A percentile compares a stretch with the other conserved stretches of the same genome.
phyloP scores from a whole-genome alignment of 2,329 filamentous ascomycete species.

The Biscogniauxia mediterranea region DNA sequence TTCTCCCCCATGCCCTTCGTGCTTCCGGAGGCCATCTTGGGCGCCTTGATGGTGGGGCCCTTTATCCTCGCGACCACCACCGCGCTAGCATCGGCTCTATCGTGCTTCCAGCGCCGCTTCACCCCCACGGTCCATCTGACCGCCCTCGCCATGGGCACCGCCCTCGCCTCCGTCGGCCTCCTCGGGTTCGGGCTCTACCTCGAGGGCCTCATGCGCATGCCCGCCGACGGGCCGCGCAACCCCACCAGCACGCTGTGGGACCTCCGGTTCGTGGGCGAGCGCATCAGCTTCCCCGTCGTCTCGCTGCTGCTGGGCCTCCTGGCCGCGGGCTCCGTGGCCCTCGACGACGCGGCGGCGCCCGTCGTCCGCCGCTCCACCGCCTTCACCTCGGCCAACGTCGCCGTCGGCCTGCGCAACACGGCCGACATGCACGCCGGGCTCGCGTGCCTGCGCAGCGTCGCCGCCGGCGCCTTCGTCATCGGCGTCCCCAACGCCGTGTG shows the following conservation, averaged over 20 bases:
- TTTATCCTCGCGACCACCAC: slow-evolving; percentile 41
- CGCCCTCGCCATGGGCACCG: slow-evolving; percentile 37
- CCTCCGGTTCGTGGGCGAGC: slow-evolving; percentile 8
- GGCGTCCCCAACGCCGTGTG: slow-evolving; percentile 39
- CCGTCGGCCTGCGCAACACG: slow-evolving; percentile 44
- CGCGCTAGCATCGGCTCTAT: slow-evolving; percentile 34
- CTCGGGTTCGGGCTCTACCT: slow-evolving; percentile 47
- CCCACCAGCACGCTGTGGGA: slow-evolving; percentile 28
- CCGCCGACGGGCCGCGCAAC: slow-evolving; percentile 16
- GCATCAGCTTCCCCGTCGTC: slow-evolving; percentile 39
- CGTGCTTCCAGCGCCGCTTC: slow-evolving; percentile 33
- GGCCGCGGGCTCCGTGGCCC: slow-evolving; percentile 40
- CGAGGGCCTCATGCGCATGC: slow-evolving; percentile 34
- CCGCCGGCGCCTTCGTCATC: slow-evolving; percentile 43
- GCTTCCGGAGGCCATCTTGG: slow-evolving; percentile 39
- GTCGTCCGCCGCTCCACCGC: slow-evolving; percentile 47
- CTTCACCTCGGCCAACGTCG: slow-evolving; percentile 48
- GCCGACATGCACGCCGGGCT: slow-evolving; percentile 49
- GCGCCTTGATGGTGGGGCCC: slow-evolving; percentile 44
- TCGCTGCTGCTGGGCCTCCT: slow-evolving; percentile 48
- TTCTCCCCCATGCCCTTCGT: slow-evolving; percentile 45
- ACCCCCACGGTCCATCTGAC: slow-evolving; percentile 33
- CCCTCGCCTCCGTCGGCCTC: slow-evolving; percentile 41
- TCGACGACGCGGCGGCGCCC: slow-evolving; percentile 42
- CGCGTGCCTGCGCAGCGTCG: slow-evolving; percentile 39